Conservation (phyloP, 2,329 filamentous ascomycete species). For the Rutstroemia sp. region DNA sequence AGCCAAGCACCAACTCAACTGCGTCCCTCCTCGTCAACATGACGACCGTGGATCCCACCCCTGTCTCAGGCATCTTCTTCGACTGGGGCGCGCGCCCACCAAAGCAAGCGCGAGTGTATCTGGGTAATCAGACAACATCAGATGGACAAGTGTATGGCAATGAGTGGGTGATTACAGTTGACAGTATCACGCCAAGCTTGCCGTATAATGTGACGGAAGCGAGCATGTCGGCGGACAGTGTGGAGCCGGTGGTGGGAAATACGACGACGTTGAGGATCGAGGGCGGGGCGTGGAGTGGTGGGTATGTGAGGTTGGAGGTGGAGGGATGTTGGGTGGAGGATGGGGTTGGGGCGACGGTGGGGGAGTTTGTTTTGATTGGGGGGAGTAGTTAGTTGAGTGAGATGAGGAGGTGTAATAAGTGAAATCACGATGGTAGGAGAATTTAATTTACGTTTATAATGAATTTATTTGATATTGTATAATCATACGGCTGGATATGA, state of each 20-base stretch:
- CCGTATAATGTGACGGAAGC: conserved; percentile 20
- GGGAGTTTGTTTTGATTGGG: conserved; percentile 38
- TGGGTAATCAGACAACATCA: conserved; percentile 36
- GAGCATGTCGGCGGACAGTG: conserved; percentile 7
- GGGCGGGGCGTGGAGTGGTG: conserved; percentile 25
- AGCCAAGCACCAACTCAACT: conserved; percentile 45
- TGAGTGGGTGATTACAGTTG: conserved; percentile 16
- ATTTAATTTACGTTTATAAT: no score
- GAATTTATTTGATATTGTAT: no score
- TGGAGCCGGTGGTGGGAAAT: conserved; percentile 26
- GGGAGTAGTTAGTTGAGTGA: not conserved
- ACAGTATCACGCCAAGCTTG: conserved; percentile 18
- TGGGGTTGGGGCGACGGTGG: conserved; percentile 41
- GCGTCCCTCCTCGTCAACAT: conserved; percentile 51
- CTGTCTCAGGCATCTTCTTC: conserved; percentile 44
- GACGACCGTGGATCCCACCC: conserved; percentile 29
- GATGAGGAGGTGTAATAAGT: no score
- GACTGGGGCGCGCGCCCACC: conserved; percentile 55
- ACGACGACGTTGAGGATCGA: conserved; percentile 22
- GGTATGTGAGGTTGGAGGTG: conserved; percentile 36
- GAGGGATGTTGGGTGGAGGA: conserved; percentile 37
- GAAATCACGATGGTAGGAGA: no score
- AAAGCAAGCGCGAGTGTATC: conserved; percentile 42
- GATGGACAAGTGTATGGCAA: conserved; percentile 10
- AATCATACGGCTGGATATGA: no score